Conservation (phyloP, 2,329 filamentous ascomycete genomes). For the Penicillium sp. region DNA sequence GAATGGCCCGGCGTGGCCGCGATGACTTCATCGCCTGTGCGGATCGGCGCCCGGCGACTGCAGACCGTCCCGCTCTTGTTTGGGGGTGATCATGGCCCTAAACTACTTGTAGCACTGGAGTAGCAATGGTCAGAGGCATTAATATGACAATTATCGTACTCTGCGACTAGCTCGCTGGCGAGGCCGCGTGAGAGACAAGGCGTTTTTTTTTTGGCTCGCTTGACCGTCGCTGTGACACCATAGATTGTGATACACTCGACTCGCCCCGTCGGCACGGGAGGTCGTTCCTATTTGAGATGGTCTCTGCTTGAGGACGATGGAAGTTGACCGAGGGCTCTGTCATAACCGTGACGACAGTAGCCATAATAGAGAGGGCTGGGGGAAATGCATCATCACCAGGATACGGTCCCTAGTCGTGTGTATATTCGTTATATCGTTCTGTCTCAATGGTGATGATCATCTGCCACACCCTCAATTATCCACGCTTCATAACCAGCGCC, state of each 20-base stretch:
- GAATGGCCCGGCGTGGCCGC: constrained; percentile 11
- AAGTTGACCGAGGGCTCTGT: constrained; percentile 9
- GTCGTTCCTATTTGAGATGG: constrained; percentile 6
- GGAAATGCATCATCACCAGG: background rate
- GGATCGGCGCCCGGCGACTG: constrained; percentile 19
- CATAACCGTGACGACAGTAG: background rate
- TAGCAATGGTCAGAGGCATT: no score
- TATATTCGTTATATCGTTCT: background rate
- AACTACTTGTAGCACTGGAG: background rate
- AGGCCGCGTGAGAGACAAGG: background rate
- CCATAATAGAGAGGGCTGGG: background rate
- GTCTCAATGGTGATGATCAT: background rate
- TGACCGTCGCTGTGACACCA: constrained; percentile 4
- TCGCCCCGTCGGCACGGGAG: background rate
- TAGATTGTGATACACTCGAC: constrained; percentile 5
- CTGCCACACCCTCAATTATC: background rate
- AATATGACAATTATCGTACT: background rate
- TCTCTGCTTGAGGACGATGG: background rate
- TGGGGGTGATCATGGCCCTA: background rate
- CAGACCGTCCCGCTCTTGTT: background rate
- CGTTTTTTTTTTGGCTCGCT: background rate
- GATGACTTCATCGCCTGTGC: constrained; percentile 28
- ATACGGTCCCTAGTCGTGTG: background rate
- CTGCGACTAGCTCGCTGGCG: background rate
- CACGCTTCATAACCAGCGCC: background rate